Evolutionary conservation across 768 basidiomycete genomes (phyloP), one percentile per base, ranked within the genome.

Genomic region (Rickenella mellea): DNA sequence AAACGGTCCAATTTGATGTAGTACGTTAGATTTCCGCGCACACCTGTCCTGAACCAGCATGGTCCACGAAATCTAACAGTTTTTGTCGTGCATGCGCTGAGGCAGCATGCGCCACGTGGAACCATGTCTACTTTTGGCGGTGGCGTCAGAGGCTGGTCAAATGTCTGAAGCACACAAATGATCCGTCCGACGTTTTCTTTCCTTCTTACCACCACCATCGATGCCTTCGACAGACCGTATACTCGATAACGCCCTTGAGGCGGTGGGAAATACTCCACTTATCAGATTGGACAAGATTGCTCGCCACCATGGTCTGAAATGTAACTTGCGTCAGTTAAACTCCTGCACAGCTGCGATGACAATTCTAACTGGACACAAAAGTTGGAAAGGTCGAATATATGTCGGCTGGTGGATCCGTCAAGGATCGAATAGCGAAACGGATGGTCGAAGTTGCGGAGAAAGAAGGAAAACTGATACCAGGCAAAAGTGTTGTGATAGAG

Each of bases 381-480:
- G 87, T 94, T 55, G 93, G 73, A 6, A 97, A 96, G 62, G 70
- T 86, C 12, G 94, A 99, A 53, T 97, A 77, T 58, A 74, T 87
- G 55, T 91, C 87, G 15, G 82, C 80, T 2, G 96, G 94, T 8
- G 94, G 94, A 2, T 91, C 86, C 2, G 84, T 97, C 45, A 99
- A 99, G 66, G 94, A 98, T 58, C 71, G 93, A 45, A 94, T 98
- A 41, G 93, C 92, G 21, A 93, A 90, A 60, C 80, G 89, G 9
- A 99, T 99, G 94, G 78, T 98, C 2, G 83, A 91, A 49, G 76
- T 82, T n/a, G 96, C 94, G 5, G 96, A 99, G 68, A 69, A 70
- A 41, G 81, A 89, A 26, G 93, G 92, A 26, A 78, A 68, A 39
- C 76, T 99, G 29, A 71, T 88, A 27, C 86, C 87, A 1, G 92